phyloP scores from a whole-genome alignment of 495 filamentous ascomycete genomes.

The Neurospora discreta region DNA sequence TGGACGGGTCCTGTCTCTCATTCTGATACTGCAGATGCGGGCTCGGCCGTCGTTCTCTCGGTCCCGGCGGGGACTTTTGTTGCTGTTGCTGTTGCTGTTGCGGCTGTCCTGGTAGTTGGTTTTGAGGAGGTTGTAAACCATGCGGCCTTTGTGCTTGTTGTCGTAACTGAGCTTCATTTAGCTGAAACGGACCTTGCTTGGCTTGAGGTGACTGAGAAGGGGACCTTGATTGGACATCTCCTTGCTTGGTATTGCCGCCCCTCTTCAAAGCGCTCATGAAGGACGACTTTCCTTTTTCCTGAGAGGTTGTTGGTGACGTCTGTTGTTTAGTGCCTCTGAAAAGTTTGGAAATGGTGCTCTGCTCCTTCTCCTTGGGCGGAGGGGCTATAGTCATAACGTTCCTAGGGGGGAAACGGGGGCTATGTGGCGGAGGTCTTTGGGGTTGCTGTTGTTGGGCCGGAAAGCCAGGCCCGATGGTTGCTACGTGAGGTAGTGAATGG shows the following conservation, averaged over 20 bases:
- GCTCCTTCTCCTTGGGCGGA: slow-evolving; percentile 15
- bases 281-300: slow-evolving; percentile 17
- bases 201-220: slow-evolving; percentile 5
- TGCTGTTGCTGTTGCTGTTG: slow-evolving; percentile 5
- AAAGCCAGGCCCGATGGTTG: not conserved
- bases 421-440: not conserved
- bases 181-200: slow-evolving; percentile 8
- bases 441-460: not conserved
- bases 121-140: not conserved
- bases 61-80: slow-evolving; percentile 1
- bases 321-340: slow-evolving; percentile 17
- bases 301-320: slow-evolving; percentile 6
- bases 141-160: slow-evolving; percentile 4
- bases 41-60: not conserved
- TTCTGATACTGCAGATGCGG: slow-evolving; percentile 4
- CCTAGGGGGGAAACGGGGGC: not conserved
- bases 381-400: slow-evolving; percentile 4
- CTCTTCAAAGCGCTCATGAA: slow-evolving; percentile 26
- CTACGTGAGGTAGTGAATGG: not conserved
- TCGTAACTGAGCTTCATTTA: slow-evolving; percentile 3
- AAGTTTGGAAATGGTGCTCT: slow-evolving; percentile 24
- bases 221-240: slow-evolving; percentile 1
- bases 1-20: not conserved
- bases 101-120: not conserved
- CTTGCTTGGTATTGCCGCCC: slow-evolving; percentile 17